phyloP scores from a whole-genome alignment of 1,139 yeast genomes.

The Kazachstania sp. region DNA sequence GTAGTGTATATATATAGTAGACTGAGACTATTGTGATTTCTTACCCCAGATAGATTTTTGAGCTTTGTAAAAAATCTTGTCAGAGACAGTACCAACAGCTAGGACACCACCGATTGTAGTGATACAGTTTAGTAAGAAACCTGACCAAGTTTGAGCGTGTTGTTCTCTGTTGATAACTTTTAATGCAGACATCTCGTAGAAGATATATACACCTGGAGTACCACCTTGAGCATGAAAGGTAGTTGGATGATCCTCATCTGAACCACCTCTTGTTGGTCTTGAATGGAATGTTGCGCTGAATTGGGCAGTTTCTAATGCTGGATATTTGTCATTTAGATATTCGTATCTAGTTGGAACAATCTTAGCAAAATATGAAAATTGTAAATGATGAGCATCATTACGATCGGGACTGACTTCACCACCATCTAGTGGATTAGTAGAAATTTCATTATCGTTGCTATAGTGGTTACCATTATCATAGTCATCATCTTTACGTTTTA shows the following conservation, averaged over 20 bases:
- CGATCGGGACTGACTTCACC: slow-evolving; percentile 34
- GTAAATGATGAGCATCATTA: slow-evolving; percentile 43
- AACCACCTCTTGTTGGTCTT: slow-evolving; percentile 76
- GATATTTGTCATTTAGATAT: slow-evolving; percentile 41
- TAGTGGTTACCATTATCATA: not conserved
- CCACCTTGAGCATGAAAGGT: slow-evolving; percentile 84
- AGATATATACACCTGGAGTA: slow-evolving; percentile 77
- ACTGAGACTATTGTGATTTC: slow-evolving; percentile 37
- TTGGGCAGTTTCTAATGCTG: slow-evolving; percentile 72
- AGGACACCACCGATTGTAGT: slow-evolving; percentile 90
- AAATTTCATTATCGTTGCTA: slow-evolving; percentile 17
- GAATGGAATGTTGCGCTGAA: slow-evolving; percentile 87
- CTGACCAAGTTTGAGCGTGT: slow-evolving; percentile 73
- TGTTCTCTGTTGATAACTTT: slow-evolving; percentile 82
- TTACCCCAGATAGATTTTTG: slow-evolving; percentile 70
- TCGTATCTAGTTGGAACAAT: slow-evolving; percentile 88
- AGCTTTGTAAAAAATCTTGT: slow-evolving; percentile 83
- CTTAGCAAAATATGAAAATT: slow-evolving; percentile 71
- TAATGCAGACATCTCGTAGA: slow-evolving; percentile 88
- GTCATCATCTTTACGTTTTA: slow-evolving; percentile 18
- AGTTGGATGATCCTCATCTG: slow-evolving; percentile 84
- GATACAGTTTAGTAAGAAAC: slow-evolving; percentile 74
- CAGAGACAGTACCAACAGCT: slow-evolving; percentile 84
- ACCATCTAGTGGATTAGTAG: slow-evolving; percentile 70
- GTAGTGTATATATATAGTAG: not conserved